phyloP scores from a whole-genome alignment of 345 rosid species.

The Brassica cretica region DNA sequence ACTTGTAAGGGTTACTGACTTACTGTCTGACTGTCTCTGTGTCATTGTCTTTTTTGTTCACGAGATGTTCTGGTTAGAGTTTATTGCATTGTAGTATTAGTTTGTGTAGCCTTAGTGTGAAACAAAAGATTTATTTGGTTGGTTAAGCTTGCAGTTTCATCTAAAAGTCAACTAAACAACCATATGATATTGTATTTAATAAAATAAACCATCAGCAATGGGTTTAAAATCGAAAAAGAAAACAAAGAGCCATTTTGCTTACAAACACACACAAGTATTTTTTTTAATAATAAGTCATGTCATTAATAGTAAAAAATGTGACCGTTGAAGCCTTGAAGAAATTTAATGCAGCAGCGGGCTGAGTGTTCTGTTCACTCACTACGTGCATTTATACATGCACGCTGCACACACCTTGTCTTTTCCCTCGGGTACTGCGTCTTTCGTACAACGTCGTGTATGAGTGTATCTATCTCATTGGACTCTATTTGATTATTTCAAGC shows the following conservation, averaged over 20 bases:
- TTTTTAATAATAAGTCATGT: neutral
- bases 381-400: constrained; percentile 41
- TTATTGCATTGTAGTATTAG: constrained; percentile 41
- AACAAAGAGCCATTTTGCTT: neutral
- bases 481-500: neutral
- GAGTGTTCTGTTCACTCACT: neutral
- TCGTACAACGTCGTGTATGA: constrained; percentile 2
- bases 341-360: constrained; percentile 35
- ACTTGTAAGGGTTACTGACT: constrained; percentile 24
- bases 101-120: constrained; percentile 25
- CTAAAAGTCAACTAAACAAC: neutral
- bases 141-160: neutral
- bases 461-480: neutral
- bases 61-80: constrained; percentile 59
- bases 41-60: constrained; percentile 41
- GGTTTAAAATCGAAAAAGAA: neutral
- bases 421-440: constrained; percentile 13
- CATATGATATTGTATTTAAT: neutral
- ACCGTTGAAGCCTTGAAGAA: constrained; percentile 25
- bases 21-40: constrained; percentile 7
- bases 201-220: neutral
- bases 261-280: neutral
- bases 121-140: constrained; percentile 9
- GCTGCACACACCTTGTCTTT: constrained; percentile 34
- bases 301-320: constrained; percentile 8